These are phyloP conservation scores for Sorghum bicolor DNA, from an alignment of 176 grass and related monocot genomes.

Conservation along the genomic window DNA sequence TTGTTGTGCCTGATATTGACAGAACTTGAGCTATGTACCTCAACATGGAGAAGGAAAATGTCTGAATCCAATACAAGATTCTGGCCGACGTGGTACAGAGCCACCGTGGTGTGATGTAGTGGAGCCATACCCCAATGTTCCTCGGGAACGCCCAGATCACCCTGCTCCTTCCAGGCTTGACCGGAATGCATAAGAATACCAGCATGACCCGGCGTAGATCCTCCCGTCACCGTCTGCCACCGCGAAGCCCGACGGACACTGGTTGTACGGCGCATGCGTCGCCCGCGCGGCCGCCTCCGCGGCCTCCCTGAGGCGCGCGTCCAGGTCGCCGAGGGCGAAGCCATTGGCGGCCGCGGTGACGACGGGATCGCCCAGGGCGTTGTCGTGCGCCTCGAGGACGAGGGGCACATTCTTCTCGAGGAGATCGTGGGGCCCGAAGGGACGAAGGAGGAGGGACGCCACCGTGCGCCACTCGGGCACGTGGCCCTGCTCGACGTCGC, in stretches of 20 bases:
- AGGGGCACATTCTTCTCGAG: conserved; percentile 57
- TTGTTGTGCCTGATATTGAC: background rate
- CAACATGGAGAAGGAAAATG: conserved; percentile 74
- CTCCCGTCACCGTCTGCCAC: conserved; percentile 60
- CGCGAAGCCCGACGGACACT: conserved; percentile 73
- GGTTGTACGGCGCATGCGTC: conserved; percentile 82
- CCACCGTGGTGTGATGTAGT: conserved; percentile 70
- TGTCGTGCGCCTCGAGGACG: conserved; percentile 76
- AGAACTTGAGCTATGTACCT: conserved; percentile 33
- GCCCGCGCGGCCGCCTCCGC: conserved; percentile 60
- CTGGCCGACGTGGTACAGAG: conserved; percentile 52
- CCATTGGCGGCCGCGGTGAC: conserved; percentile 28
- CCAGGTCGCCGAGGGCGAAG: conserved; percentile 3
- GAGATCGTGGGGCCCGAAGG: conserved; percentile 78
- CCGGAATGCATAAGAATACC: conserved; percentile 78
- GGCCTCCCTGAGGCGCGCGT: conserved; percentile 43
- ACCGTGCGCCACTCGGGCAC: conserved; percentile 57
- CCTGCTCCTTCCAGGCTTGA: conserved; percentile 69
- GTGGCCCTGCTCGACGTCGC: conserved; percentile 46
- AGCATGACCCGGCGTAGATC: conserved; percentile 56
- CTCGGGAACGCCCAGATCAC: conserved; percentile 59
- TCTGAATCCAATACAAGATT: conserved; percentile 87
- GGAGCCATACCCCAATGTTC: conserved; percentile 55
- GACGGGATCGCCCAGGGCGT: conserved; percentile 41
- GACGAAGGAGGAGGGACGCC: conserved; percentile 65